Evolutionary conservation across 768 basidiomycete genomes (phyloP).

Genomic region (Psilocybe tampanensis): DNA sequence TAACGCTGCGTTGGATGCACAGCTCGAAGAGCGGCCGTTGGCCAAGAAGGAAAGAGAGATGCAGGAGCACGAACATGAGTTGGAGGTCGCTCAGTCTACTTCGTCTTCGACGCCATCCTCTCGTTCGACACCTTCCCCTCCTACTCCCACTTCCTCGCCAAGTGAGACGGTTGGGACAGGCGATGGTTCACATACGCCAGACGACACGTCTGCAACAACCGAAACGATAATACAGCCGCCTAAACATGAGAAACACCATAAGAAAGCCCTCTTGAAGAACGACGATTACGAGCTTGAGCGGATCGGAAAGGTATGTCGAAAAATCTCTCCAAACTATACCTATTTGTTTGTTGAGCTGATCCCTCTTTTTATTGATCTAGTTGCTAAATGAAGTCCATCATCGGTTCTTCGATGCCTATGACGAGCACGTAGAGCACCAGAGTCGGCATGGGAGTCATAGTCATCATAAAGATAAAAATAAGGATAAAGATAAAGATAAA

Average conservation of each 20-base stretch:
- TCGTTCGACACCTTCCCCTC: too few relatives aligned
- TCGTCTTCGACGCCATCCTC: slow-evolving; percentile 17
- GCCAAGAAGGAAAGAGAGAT: slow-evolving; percentile 87
- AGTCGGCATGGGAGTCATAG: neutral
- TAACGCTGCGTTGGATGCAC: slow-evolving; percentile 76
- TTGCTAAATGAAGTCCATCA: slow-evolving; percentile 81
- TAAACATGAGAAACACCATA: slow-evolving; percentile 47
- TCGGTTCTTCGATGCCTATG: slow-evolving; percentile 74
- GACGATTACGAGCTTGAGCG: slow-evolving; percentile 83
- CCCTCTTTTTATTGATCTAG: slow-evolving; percentile 37
- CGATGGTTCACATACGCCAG: neutral
- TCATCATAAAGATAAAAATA: slow-evolving; percentile 25
- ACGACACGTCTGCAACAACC: neutral
- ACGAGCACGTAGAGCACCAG: slow-evolving; percentile 29
- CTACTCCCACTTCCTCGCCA: too few relatives aligned
- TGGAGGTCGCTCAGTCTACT: slow-evolving; percentile 18
- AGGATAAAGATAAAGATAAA: slow-evolving; percentile 3
- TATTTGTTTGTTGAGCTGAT: neutral
- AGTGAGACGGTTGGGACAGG: neutral
- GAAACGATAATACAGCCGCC: slow-evolving; percentile 10
- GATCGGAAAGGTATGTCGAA: slow-evolving; percentile 68
- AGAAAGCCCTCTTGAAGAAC: slow-evolving; percentile 83
- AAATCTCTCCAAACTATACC: neutral
- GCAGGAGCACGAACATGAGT: slow-evolving; percentile 42
- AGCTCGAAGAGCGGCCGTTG: slow-evolving; percentile 83